phyloP scores from a whole-genome alignment of 306 rosid species.

The Senna siamea region DNA sequence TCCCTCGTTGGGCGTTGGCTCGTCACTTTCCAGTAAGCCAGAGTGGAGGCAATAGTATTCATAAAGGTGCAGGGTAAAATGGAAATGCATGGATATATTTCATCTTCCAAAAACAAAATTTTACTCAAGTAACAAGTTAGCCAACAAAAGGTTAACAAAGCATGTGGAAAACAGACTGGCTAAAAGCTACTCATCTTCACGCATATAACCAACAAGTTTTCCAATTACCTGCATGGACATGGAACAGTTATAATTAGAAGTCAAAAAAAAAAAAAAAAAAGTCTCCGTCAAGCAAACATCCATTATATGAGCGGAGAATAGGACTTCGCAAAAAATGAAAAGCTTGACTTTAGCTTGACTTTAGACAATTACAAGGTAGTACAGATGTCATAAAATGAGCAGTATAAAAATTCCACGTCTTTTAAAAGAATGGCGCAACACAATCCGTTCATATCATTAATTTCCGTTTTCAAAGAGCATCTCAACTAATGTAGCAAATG shows the following conservation, averaged over 20 bases:
- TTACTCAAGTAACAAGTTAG: not conserved
- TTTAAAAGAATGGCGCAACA: not conserved
- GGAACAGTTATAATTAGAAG: not conserved
- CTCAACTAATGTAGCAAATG: not conserved
- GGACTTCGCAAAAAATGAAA: not conserved
- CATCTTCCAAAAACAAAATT: not conserved
- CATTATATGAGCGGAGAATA: too few species aligned
- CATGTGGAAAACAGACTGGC: not conserved
- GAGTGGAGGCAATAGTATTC: not conserved
- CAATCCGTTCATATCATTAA: not conserved
- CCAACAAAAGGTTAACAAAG: not conserved
- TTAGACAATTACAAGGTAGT: not conserved
- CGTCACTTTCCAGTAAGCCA: not conserved
- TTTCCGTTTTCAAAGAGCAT: constrained; percentile 9
- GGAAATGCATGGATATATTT: not conserved
- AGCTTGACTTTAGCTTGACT: not conserved
- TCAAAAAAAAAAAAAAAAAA: not conserved
- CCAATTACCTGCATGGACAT: constrained; percentile 27
- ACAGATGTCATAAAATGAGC: not conserved
- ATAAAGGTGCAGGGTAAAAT: not conserved
- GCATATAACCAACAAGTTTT: not conserved
- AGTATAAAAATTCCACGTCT: not conserved
- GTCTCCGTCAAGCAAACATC: not conserved
- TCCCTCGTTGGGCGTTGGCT: not conserved
- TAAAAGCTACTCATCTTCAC: not conserved